These are phyloP conservation scores for Kwoniella botswanensis DNA, from an alignment of 768 basidiomycete genomes.

Conservation along the genomic window DNA sequence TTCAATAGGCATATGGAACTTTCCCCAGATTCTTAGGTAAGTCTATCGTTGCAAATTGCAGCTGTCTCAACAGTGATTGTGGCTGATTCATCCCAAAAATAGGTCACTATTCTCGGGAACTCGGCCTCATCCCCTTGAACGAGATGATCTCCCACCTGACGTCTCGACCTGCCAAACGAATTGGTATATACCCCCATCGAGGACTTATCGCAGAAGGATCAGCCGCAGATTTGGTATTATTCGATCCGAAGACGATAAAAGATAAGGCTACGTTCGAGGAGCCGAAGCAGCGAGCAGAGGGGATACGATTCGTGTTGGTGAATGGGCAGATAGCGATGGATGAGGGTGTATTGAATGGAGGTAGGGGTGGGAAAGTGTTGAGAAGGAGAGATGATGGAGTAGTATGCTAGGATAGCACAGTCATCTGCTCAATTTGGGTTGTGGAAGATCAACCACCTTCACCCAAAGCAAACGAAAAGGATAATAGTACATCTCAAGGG, in stretches of 20 bases:
- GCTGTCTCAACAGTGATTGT: too few relatives aligned
- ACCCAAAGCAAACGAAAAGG: too few relatives aligned
- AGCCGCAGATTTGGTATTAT: slow-evolving; percentile 54
- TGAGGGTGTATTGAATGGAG: slow-evolving; percentile 40
- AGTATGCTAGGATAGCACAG: slow-evolving; percentile 2
- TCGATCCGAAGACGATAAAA: slow-evolving; percentile 44
- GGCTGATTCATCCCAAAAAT: background rate
- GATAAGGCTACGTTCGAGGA: slow-evolving; percentile 49
- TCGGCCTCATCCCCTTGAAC: slow-evolving; percentile 34
- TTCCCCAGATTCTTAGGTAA: slow-evolving; percentile 46
- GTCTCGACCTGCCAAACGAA: slow-evolving; percentile 51
- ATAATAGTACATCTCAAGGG: too few relatives aligned
- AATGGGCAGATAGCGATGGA: slow-evolving; percentile 52
- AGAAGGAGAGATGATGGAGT: slow-evolving; percentile 39
- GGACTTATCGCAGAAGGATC: slow-evolving; percentile 46
- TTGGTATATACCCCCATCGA: slow-evolving; percentile 49
- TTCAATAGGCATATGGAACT: slow-evolving; percentile 44
- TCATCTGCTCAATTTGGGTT: background rate
- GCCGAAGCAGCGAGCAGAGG: slow-evolving; percentile 39
- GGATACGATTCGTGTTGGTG: slow-evolving; percentile 53
- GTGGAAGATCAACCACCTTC: too few relatives aligned
- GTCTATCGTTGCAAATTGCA: background rate
- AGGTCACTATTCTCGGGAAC: slow-evolving; percentile 51
- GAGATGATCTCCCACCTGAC: slow-evolving; percentile 54
- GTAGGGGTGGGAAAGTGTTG: slow-evolving; percentile 39